phyloP scores from a whole-genome alignment of 306 rosid genomes.

The Rubus parviflorus region DNA sequence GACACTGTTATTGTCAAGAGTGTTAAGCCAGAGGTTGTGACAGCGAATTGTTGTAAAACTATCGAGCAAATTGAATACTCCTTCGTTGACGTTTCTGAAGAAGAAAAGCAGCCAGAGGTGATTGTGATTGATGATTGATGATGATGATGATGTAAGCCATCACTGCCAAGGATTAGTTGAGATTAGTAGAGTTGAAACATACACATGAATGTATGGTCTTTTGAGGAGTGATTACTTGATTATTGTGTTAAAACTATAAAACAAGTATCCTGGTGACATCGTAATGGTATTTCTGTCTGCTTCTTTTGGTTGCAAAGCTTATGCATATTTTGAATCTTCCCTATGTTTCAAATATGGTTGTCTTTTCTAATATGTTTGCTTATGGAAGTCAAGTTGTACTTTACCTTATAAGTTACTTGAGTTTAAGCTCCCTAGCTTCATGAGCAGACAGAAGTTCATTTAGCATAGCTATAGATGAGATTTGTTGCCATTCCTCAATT shows the following conservation, averaged over 20 bases:
- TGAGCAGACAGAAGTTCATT: not conserved
- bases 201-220: not conserved
- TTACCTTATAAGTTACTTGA: not conserved
- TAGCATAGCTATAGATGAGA: not conserved
- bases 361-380: not conserved
- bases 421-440: not conserved
- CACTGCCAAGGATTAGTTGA: not conserved
- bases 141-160: not conserved
- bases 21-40: conserved; percentile 67
- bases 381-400: not conserved
- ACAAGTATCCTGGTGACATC: not conserved
- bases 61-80: too few relatives aligned
- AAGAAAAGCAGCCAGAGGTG: too few relatives aligned
- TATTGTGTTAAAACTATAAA: not conserved
- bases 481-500: not conserved
- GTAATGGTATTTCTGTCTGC: not conserved
- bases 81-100: too few relatives aligned
- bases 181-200: conserved; percentile 2
- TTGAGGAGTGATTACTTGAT: not conserved
- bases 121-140: too few relatives aligned
- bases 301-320: not conserved
- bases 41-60: conserved; percentile 9
- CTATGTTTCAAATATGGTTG: not conserved
- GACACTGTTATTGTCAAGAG: conserved; percentile 64
- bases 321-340: not conserved